Evolutionary conservation across 179 eudicot genomes (phyloP).

Genomic region (Beta corolliflora): DNA sequence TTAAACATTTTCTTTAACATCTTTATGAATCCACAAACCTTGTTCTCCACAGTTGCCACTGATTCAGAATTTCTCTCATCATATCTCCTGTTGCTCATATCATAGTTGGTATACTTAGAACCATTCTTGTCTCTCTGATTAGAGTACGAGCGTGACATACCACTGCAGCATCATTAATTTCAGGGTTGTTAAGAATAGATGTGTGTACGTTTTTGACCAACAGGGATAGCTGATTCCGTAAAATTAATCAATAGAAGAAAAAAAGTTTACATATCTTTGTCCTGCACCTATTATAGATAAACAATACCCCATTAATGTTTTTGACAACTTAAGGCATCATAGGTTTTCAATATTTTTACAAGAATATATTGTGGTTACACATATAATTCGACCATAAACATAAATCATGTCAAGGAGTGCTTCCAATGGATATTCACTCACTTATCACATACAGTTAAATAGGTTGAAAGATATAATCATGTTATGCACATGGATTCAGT

Average conservation of each 20-base stretch:
- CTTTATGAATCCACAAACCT: conserved; percentile 41
- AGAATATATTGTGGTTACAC: no score
- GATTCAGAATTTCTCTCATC: conserved; percentile 50
- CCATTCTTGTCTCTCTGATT: conserved; percentile 52
- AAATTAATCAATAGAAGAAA: no score
- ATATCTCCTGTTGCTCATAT: conserved; percentile 42
- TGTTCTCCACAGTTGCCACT: conserved; percentile 36
- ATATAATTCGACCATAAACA: no score
- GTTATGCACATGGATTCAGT: no score
- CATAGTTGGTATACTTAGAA: conserved; percentile 42
- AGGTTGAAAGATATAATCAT: no score
- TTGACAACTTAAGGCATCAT: background rate
- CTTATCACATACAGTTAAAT: no score
- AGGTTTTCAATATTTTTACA: background rate
- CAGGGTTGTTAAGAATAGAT: background rate
- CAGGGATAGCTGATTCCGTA: background rate
- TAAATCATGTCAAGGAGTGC: no score
- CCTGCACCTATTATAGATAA: background rate
- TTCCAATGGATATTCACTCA: no score
- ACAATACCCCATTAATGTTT: background rate
- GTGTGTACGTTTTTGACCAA: conserved; percentile 5
- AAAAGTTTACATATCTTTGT: background rate
- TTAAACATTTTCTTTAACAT: background rate
- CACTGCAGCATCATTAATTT: conserved; percentile 39
- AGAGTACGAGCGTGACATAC: conserved; percentile 74